A percentile compares a stretch with the other conserved stretches of the same genome.
These are phyloP conservation scores for Arctium lappa DNA, from an alignment of 129 eudicot species.

Conservation along the genomic window DNA sequence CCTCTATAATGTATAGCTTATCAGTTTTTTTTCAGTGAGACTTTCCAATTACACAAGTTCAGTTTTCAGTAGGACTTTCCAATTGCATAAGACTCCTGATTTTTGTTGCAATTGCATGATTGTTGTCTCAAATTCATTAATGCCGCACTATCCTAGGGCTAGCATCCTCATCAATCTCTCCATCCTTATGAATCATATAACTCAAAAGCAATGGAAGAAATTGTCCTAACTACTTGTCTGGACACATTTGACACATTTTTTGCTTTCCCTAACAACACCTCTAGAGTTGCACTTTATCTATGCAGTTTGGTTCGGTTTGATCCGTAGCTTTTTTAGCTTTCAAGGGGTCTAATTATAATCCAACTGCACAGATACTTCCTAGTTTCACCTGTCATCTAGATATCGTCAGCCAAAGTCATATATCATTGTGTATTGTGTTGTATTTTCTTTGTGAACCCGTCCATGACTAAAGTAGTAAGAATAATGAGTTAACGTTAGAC, in stretches of 20 bases:
- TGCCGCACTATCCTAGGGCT: neutral
- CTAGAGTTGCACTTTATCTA: neutral
- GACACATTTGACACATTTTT: neutral
- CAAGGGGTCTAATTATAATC: neutral
- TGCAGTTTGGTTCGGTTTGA: neutral
- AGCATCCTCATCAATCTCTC: neutral
- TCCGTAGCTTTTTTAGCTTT: neutral
- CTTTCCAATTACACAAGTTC: neutral
- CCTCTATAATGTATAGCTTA: neutral
- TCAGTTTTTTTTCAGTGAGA: neutral
- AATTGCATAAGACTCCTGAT: neutral
- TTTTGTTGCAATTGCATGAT: neutral
- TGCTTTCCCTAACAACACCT: neutral
- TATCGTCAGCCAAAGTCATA: conserved; percentile 7
- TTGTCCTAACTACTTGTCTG: neutral
- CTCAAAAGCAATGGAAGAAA: neutral
- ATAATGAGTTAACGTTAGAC: neutral
- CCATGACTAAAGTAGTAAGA: conserved; percentile 3
- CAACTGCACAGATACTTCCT: neutral
- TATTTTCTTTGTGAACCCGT: neutral
- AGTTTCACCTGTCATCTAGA: neutral
- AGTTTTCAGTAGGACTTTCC: neutral
- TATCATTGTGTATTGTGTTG: neutral
- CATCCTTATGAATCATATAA: neutral
- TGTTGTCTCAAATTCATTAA: neutral